Conservation (phyloP, 192 early-diverging fungal genomes). For the Podila epigama region DNA sequence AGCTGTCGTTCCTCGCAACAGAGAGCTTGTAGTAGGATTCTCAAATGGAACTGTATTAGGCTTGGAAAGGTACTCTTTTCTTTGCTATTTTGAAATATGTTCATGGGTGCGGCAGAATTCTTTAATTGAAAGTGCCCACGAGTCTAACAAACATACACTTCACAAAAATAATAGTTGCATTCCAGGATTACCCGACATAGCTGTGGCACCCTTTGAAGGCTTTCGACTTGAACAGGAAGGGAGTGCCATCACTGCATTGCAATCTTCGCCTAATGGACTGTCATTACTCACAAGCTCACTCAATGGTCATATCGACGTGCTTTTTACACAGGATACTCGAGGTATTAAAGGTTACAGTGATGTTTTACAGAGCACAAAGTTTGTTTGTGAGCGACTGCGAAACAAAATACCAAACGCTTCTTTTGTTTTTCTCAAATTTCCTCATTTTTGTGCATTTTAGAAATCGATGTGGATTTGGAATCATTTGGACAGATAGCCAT, state of each 20-base stretch:
- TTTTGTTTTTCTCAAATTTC: no score
- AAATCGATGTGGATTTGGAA: slow-evolving; percentile 30
- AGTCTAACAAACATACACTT: neutral
- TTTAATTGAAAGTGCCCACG: neutral
- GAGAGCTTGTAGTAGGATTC: slow-evolving; percentile 36
- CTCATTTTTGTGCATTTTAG: no score
- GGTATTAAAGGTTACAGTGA: no score
- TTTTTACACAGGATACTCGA: slow-evolving; percentile 13
- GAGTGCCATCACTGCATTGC: slow-evolving; percentile 10
- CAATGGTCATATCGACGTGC: slow-evolving; percentile 17
- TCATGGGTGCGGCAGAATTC: no score
- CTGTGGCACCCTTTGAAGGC: slow-evolving; percentile 20
- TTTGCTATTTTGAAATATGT: no score
- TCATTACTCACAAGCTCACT: slow-evolving; percentile 4
- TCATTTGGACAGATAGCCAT: slow-evolving; percentile 16
- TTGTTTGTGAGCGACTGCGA: no score
- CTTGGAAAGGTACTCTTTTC: slow-evolving; percentile 27
- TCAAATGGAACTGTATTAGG: slow-evolving; percentile 42
- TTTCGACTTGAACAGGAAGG: slow-evolving; percentile 9
- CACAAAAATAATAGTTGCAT: slow-evolving; percentile 7
- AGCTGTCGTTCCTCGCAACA: slow-evolving; percentile 17
- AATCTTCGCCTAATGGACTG: slow-evolving; percentile 35
- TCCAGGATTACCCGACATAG: slow-evolving; percentile 19
- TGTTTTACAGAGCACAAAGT: no score
- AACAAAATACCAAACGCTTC: no score